Conservation (phyloP, 345 rosid species). For the Rhodamnia argentea region DNA sequence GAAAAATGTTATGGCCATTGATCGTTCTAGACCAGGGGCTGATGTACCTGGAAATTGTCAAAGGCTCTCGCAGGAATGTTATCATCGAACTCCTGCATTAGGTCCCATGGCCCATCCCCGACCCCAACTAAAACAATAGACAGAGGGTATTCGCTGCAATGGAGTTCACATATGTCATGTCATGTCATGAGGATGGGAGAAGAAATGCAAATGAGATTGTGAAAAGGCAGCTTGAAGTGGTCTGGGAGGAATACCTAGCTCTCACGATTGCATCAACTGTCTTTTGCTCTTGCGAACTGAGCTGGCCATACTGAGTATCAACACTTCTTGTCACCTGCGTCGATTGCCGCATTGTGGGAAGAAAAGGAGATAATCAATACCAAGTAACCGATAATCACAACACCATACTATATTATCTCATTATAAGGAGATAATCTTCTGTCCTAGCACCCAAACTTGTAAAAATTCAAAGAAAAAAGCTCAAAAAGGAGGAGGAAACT, state of each 20-base stretch:
- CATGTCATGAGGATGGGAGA: neutral
- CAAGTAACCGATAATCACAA: neutral
- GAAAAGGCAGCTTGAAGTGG: neutral
- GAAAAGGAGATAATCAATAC: neutral
- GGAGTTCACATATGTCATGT: neutral
- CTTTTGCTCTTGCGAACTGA: slow-evolving; percentile 71
- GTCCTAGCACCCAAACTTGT: neutral
- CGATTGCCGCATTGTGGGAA: neutral
- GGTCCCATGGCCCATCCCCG: slow-evolving; percentile 96
- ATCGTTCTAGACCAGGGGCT: neutral
- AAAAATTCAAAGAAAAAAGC: neutral
- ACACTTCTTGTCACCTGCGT: slow-evolving; percentile 79
- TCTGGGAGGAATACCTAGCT: slow-evolving; percentile 48
- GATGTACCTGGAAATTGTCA: slow-evolving; percentile 71
- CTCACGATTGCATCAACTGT: slow-evolving; percentile 80
- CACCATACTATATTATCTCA: neutral
- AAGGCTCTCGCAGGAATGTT: slow-evolving; percentile 83
- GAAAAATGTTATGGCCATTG: neutral
- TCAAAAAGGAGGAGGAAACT: neutral
- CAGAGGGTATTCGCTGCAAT: slow-evolving; percentile 64
- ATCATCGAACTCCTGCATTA: slow-evolving; percentile 92
- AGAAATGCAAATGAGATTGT: neutral
- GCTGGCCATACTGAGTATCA: slow-evolving; percentile 44
- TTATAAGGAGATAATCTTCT: neutral
- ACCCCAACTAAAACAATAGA: slow-evolving; percentile 89